These are phyloP conservation scores for Aschersonia sp. DNA, from an alignment of 2,329 filamentous ascomycete genomes.

Conservation along the genomic window DNA sequence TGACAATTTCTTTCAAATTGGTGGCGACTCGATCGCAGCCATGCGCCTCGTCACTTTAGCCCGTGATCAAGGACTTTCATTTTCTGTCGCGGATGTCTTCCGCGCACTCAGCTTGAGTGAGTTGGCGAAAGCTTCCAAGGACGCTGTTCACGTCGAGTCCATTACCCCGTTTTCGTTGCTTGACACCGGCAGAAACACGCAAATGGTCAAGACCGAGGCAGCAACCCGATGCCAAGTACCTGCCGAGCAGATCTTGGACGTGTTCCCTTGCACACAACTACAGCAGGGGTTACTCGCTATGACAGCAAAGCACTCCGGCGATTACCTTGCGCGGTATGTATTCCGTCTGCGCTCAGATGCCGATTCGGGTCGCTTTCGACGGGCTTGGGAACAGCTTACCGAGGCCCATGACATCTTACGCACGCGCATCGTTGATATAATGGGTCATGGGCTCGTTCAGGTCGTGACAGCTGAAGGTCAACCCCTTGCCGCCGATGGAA, in stretches of 20 bases:
- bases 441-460: constrained; percentile 20
- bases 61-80: not conserved
- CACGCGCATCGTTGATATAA: constrained; percentile 24
- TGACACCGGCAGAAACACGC: not conserved
- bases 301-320: constrained; percentile 4
- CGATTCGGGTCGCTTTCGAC: constrained; percentile 16
- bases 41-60: constrained; percentile 2
- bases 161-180: not conserved
- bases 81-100: not conserved
- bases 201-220: not conserved
- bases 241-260: constrained; percentile 5
- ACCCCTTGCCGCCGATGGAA: not conserved
- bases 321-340: constrained; percentile 18
- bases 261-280: constrained; percentile 9
- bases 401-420: constrained; percentile 23
- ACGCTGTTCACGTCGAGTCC: not conserved
- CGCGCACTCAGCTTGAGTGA: not conserved
- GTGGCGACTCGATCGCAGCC: constrained; percentile 20
- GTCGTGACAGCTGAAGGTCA: constrained; percentile 12
- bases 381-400: constrained; percentile 21
- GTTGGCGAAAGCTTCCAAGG: not conserved
- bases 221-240: constrained; percentile 5
- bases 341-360: constrained; percentile 14
- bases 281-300: constrained; percentile 9
- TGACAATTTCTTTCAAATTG: constrained; percentile 8